Evolutionary conservation across 805 yeast species (phyloP).

Genomic region (Metschnikowia henanensis): DNA sequence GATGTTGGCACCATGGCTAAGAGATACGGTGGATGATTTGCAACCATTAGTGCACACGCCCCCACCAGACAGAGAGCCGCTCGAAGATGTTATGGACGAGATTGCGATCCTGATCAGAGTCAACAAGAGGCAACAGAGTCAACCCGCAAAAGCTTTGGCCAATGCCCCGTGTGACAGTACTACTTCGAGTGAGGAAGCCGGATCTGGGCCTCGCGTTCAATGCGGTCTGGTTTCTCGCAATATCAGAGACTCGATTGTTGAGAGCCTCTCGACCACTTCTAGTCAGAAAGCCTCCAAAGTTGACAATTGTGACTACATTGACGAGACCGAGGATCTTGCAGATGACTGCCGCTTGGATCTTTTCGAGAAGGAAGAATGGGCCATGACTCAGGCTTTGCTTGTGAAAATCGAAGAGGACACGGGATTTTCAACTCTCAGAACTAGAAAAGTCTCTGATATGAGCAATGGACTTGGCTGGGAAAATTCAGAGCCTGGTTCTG

Average conservation of each 20-base stretch:
- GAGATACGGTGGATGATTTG: no score
- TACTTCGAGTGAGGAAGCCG: neutral
- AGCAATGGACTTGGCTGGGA: neutral
- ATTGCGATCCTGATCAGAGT: no score
- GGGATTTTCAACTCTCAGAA: neutral
- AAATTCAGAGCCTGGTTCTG: neutral
- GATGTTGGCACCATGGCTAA: no score
- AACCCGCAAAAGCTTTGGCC: neutral
- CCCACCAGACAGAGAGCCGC: neutral
- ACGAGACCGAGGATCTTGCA: slow-evolving; percentile 2
- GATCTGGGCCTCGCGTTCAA: neutral
- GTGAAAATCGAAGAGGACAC: slow-evolving; percentile 2
- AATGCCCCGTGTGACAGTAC: neutral
- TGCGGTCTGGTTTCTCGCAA: no score
- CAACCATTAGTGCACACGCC: neutral
- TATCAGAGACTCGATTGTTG: no score
- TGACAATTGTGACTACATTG: neutral
- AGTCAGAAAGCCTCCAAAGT: neutral
- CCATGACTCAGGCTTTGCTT: slow-evolving; percentile 1
- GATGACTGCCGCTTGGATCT: slow-evolving; percentile 1
- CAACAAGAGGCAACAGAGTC: neutral
- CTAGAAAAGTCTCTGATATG: neutral
- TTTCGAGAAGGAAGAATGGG: neutral
- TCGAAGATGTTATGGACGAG: neutral
- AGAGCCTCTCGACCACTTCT: no score